Percentiles rank a stretch among this genome's conserved stretches.
phyloP scores from a whole-genome alignment of 345 rosid genomes.

The Aquilaria sinensis region DNA sequence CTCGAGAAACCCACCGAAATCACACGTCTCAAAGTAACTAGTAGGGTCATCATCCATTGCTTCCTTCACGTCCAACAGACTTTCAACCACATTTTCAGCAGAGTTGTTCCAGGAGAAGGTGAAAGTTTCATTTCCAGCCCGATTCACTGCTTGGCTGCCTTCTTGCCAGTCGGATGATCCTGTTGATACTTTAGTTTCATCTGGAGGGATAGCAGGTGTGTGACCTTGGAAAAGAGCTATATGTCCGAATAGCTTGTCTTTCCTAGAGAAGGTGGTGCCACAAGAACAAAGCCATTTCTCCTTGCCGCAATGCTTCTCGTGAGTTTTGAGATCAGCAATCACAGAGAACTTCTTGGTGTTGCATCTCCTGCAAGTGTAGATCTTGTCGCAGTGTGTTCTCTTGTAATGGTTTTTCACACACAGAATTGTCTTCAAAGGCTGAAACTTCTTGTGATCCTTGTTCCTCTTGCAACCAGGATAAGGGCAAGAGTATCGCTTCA shows the following conservation, averaged over 20 bases:
- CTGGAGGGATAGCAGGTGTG: slow-evolving; percentile 84
- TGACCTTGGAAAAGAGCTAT: slow-evolving; percentile 96
- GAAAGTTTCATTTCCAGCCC: slow-evolving; percentile 29
- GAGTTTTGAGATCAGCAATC: slow-evolving; percentile 93
- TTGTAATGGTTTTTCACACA: slow-evolving; percentile 97
- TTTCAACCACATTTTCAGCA: slow-evolving; percentile 24
- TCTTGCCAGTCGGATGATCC: slow-evolving; percentile 37
- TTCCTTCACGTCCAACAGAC: slow-evolving; percentile 44
- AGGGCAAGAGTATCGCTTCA: slow-evolving; percentile 96
- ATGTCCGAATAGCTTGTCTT: slow-evolving; percentile 97
- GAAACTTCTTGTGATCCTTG: slow-evolving; percentile 96
- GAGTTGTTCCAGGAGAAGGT: slow-evolving; percentile 29
- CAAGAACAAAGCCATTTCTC: slow-evolving; percentile 99
- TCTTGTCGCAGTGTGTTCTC: slow-evolving; percentile 95
- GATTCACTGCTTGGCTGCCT: slow-evolving; percentile 28
- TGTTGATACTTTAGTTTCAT: slow-evolving; percentile 46
- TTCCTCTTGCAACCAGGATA: slow-evolving; percentile 90
- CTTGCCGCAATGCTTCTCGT: slow-evolving; percentile 97
- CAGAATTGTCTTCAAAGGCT: slow-evolving; percentile 82
- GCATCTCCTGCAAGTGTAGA: slow-evolving; percentile 87
- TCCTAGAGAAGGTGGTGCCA: slow-evolving; percentile 94
- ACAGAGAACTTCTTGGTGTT: slow-evolving; percentile 92
- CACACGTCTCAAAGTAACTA: slow-evolving; percentile 54
- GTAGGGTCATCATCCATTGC: slow-evolving; percentile 52
- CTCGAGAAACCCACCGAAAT: slow-evolving; percentile 81